Evolutionary conservation across 495 filamentous ascomycete genomes (phyloP).

Genomic region (Opeltia flavorubescens): DNA sequence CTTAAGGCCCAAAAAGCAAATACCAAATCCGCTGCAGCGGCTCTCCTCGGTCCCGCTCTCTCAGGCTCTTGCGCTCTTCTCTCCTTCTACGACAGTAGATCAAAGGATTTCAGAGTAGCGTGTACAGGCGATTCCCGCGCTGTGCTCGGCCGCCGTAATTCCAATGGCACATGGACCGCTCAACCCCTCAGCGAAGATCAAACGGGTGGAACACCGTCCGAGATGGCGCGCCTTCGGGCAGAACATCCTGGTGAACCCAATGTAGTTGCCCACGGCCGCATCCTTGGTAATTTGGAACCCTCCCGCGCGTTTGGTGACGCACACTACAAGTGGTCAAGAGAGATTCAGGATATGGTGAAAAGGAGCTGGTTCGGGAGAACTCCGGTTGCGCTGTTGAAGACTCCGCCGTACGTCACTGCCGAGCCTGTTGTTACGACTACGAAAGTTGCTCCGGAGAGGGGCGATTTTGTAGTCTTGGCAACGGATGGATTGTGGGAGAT

Average conservation of each 20-base stretch:
- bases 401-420: conserved; percentile 94
- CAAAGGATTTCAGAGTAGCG: conserved; percentile 74
- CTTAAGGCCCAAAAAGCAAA: conserved; percentile 68
- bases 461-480: conserved; percentile 93
- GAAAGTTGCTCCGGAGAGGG: conserved; percentile 74
- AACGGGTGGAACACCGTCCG: conserved; percentile 72
- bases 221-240: conserved; percentile 64
- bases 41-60: conserved; percentile 80
- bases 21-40: conserved; percentile 73
- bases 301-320: conserved; percentile 92
- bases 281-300: conserved; percentile 84
- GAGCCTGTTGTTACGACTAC: conserved; percentile 95
- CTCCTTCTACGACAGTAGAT: conserved; percentile 83
- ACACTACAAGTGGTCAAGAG: conserved; percentile 85
- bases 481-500: conserved; percentile 99
- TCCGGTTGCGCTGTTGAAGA: conserved; percentile 57
- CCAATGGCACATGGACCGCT: conserved; percentile 84
- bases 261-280: conserved; percentile 73
- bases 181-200: conserved; percentile 83
- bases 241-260: conserved; percentile 79
- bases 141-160: conserved; percentile 66
- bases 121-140: conserved; percentile 92
- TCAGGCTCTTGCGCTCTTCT: conserved; percentile 93
- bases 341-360: conserved; percentile 69
- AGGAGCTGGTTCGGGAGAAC: conserved; percentile 72